Base-by-base conservation (phyloP, 2,329 filamentous ascomycete species). In the Simplicillium aogashimaense region DNA sequence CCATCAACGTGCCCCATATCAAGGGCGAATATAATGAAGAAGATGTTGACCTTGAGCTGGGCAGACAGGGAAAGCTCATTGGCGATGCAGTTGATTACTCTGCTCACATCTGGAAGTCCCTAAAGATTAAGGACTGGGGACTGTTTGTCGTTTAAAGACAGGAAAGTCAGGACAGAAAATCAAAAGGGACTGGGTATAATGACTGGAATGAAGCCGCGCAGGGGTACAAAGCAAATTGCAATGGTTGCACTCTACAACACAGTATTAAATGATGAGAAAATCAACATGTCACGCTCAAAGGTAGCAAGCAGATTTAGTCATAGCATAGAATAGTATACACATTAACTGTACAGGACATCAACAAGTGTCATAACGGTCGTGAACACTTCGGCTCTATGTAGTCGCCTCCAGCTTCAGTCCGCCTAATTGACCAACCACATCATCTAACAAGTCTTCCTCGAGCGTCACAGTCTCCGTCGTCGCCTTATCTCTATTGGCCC, bases 1-100 rank as follows among this genome's bases (percentile, higher is more conserved):
- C 85, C 32, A 77, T 95, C 55, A 95, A 95, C 61, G 84, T 94
- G 36, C 90, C 89, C 20, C 83, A 92, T 55, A 81, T 87, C 49
- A 72, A 76, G 50, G 81, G 81, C 46, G 77, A 84, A 58, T 87
- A 87, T 56, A 70, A 80, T 51, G 76, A 80, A 58, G 80, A 82
- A 8, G 80, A 86, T 28, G 76, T 90, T 13, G 77, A 86, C 53
- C 62, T 81, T 41, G 71, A 78, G 53, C 61, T 78, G 42, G 79
- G 79, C 13, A 79, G 74, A 55, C 72, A 74, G 53, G 83, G 81
- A 4, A 72, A 77, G 58, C 63, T 85, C 47, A 80, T 86, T 52
- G 81, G 80, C 38, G 72, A 81, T 50, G 74, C 74, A 6, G 74
- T 82, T 30, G 82, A 86, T 56, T 78, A 83, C 54, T 77, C 77